Evolutionary conservation across 2,329 filamentous ascomycete genomes (phyloP), one percentile per base, ranked within the genome.

Genomic region (Pseudocercospora musae): DNA sequence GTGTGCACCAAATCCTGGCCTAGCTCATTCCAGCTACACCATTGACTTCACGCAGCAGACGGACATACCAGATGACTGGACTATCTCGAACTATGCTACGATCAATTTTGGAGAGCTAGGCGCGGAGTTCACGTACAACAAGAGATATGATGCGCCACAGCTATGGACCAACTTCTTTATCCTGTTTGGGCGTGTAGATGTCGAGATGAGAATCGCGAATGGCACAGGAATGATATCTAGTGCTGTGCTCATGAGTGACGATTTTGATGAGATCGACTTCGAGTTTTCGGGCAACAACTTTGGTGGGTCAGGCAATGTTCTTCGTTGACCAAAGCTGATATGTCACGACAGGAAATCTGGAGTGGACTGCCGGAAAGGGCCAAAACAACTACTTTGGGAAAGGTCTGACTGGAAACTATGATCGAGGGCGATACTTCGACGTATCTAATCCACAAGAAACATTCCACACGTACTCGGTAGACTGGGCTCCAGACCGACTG

Each of bases 231-330:
- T 96, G 65, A 85, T 96, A 68, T 92, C 88, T 72, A 84, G 89
- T 68, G 88, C 96, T 73, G 93, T 96, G 73, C 84, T 93, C 75
- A 83, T 94, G 70, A 93, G 89, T 59, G 89, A 94, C 68, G 88
- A 91, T 70, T 82, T 94, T 8, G 92, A 96, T 74, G 91, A 96
- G 78, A 87, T 96, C 40, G 92, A 96, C 73, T 95, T 90, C 85
- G 90, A 94, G 74, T 90, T 90, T 73, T 81, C 91, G 55, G 90
- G 90, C 50, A 82, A 82, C 75, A 90, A 57, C 71, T 76, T 79
- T 62, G 84, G 80, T 18, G 77, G 20, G 49, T 52, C 11, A n/a
- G 10, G 25, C 21, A 31, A 4, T 8, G 3, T 10, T 15, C n/a
- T 10, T n/a, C 9, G 8, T 2, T 18, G 27, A 9, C 2, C 15